These are phyloP conservation scores for Ascomycota sp. DNA, from an alignment of 2,329 filamentous ascomycete species.

Conservation along the genomic window DNA sequence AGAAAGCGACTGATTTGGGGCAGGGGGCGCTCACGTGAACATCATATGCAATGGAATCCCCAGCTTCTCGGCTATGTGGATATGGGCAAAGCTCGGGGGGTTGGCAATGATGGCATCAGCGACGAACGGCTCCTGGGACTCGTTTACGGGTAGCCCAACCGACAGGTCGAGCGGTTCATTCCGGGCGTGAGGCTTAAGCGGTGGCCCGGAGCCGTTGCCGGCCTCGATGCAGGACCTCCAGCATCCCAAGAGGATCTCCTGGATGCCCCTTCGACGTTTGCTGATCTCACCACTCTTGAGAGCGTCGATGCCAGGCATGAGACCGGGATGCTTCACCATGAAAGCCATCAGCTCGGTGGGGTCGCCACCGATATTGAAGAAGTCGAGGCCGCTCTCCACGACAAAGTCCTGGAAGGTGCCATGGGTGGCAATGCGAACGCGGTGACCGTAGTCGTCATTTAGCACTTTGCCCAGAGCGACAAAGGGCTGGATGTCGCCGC, in stretches of 20 bases:
- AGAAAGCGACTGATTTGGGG: neutral
- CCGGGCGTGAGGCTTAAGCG: constrained; percentile 20
- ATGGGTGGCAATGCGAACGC: constrained; percentile 54
- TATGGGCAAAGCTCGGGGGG: constrained; percentile 53
- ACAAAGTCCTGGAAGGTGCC: constrained; percentile 45
- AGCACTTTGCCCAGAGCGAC: constrained; percentile 44
- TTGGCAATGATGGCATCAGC: constrained; percentile 66
- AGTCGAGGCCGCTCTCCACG: constrained; percentile 47
- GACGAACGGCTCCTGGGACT: constrained; percentile 41
- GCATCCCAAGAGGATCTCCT: constrained; percentile 60
- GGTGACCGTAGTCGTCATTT: constrained; percentile 42
- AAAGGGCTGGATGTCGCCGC: constrained; percentile 58
- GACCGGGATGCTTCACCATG: constrained; percentile 72
- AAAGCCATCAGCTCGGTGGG: constrained; percentile 63
- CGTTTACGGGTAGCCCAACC: constrained; percentile 16
- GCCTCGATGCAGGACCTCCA: constrained; percentile 72
- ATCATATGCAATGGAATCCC: constrained; percentile 62
- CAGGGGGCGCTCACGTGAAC: constrained; percentile 48
- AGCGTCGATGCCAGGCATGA: constrained; percentile 64
- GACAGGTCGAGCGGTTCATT: constrained; percentile 23
- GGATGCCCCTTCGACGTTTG: constrained; percentile 50
- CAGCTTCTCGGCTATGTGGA: constrained; percentile 53
- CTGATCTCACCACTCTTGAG: constrained; percentile 56
- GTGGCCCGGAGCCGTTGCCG: constrained; percentile 39
- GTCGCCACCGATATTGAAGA: constrained; percentile 56